These are phyloP conservation scores for Stevia rebaudiana DNA, from an alignment of 140 eudicot species.

Conservation along the genomic window DNA sequence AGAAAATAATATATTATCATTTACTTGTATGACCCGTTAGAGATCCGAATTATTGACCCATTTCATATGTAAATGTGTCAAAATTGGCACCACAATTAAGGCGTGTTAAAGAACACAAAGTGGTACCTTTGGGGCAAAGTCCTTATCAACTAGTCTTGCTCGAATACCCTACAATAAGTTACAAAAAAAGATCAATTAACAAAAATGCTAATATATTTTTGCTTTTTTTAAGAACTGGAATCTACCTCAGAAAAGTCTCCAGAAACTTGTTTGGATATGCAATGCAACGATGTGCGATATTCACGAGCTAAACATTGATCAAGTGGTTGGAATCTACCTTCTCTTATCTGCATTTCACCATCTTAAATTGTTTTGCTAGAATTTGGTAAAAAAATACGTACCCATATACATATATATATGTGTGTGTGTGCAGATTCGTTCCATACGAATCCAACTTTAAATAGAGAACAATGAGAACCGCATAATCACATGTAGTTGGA, in stretches of 20 bases:
- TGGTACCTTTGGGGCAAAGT: constrained; percentile 86
- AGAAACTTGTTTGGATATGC: constrained; percentile 60
- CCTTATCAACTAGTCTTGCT: constrained; percentile 83
- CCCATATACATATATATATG: neutral
- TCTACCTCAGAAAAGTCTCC: constrained; percentile 74
- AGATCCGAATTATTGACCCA: neutral
- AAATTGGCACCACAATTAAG: neutral
- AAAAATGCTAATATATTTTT: neutral
- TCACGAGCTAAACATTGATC: constrained; percentile 77
- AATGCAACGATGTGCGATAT: constrained; percentile 52
- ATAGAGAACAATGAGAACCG: neutral
- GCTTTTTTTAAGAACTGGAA: neutral
- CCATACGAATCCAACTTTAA: neutral
- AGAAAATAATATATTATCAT: neutral
- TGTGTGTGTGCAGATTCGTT: no score
- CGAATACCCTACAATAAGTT: constrained; percentile 63
- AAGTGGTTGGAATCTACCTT: constrained; percentile 81
- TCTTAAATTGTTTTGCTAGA: neutral
- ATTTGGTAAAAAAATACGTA: neutral
- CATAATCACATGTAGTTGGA: neutral
- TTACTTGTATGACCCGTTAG: neutral
- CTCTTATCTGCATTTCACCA: constrained; percentile 55
- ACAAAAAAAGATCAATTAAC: neutral
- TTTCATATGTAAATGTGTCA: neutral
- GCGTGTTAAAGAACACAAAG: neutral